Conservation (phyloP, 495 filamentous ascomycete genomes). For the Tuber melanosporum region DNA sequence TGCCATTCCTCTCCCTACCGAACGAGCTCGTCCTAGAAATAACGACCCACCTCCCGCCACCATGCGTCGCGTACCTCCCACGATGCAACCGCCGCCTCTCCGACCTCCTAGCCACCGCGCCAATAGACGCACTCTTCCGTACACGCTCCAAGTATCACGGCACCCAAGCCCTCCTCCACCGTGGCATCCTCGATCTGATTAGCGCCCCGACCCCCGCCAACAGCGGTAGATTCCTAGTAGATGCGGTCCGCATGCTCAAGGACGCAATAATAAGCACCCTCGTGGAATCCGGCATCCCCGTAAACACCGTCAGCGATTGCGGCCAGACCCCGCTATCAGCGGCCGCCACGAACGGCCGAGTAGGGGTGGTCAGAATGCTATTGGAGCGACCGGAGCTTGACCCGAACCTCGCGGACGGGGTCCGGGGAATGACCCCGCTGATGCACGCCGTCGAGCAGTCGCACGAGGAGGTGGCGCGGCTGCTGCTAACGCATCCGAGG, state of each 20-base stretch:
- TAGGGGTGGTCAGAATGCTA: background rate
- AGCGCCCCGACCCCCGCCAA: background rate
- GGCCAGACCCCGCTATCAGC: background rate
- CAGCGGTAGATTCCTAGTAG: background rate
- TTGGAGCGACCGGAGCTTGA: background rate
- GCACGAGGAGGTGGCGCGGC: background rate
- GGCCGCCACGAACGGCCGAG: background rate
- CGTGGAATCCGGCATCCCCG: background rate
- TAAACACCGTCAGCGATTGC: background rate
- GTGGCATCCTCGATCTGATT: background rate
- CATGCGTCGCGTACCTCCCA: background rate
- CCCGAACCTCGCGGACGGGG: background rate
- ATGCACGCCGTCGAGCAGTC: background rate
- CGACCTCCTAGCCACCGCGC: background rate
- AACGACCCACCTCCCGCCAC: background rate
- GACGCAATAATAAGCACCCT: background rate
- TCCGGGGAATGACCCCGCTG: background rate
- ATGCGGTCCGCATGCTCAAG: background rate
- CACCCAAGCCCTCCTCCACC: background rate
- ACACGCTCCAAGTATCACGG: background rate
- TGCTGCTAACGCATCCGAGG: background rate
- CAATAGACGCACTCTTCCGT: constrained; percentile 1
- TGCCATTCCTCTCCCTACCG: background rate
- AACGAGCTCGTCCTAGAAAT: background rate
- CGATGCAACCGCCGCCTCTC: background rate